These are phyloP conservation scores for Vairimorpha apis DNA, from an alignment of 371 early-diverging fungal species.

Conservation along the genomic window DNA sequence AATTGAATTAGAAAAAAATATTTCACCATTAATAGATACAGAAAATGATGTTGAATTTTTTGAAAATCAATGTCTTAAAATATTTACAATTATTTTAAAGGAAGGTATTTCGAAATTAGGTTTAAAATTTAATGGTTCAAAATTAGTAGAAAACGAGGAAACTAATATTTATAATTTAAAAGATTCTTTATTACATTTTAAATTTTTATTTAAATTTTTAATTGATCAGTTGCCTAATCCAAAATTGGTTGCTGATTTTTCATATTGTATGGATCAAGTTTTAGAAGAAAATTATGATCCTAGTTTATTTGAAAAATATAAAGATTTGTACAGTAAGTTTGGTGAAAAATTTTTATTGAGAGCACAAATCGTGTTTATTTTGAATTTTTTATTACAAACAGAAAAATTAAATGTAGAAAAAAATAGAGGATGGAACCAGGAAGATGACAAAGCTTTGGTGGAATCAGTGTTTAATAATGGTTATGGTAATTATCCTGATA, in stretches of 20 bases:
- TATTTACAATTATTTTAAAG: conserved; percentile 6
- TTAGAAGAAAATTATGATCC: conserved; percentile 45
- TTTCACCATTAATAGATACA: conserved; percentile 4
- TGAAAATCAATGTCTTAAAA: conserved; percentile 10
- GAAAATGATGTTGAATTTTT: conserved; percentile 23
- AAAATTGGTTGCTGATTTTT: conserved; percentile 39
- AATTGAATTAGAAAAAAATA: conserved; percentile 26
- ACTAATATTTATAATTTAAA: neutral
- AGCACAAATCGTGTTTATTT: conserved; percentile 54
- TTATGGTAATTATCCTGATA: conserved; percentile 59
- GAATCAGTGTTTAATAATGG: conserved; percentile 48
- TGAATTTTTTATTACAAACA: conserved; percentile 35
- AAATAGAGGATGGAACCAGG: conserved; percentile 56
- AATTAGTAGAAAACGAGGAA: neutral
- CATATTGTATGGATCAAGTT: conserved; percentile 32
- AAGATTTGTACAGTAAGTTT: conserved; percentile 45
- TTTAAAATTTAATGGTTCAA: neutral
- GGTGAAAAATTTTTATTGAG: conserved; percentile 55
- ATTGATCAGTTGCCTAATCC: conserved; percentile 31
- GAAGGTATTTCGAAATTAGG: conserved; percentile 13
- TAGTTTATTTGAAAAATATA: conserved; percentile 32
- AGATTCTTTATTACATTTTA: conserved; percentile 10
- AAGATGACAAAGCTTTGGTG: conserved; percentile 60
- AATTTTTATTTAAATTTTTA: conserved; percentile 40
- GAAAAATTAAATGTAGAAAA: conserved; percentile 52